A percentile compares a stretch with the other conserved stretches of the same genome.
These are phyloP conservation scores for Alloteropsis semialata DNA, from an alignment of 176 grass and related monocot genomes.

Conservation along the genomic window DNA sequence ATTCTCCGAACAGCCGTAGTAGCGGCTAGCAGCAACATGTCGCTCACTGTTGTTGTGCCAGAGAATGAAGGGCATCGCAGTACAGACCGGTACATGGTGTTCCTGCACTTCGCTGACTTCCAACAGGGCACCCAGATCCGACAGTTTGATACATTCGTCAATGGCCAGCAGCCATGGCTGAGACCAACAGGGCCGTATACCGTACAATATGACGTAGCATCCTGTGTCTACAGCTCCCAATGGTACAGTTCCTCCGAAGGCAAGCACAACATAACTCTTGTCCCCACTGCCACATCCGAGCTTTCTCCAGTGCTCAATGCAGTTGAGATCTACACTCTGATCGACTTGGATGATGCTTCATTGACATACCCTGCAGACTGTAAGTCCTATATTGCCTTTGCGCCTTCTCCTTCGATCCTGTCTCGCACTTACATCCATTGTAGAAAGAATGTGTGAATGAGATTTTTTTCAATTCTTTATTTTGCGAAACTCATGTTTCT, in stretches of 20 bases:
- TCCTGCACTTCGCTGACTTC: slow-evolving; percentile 13
- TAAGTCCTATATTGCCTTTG: too few relatives aligned
- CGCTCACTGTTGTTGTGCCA: not conserved
- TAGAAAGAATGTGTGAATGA: too few relatives aligned
- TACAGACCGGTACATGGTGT: not conserved
- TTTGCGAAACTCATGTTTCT: too few relatives aligned
- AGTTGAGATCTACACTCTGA: not conserved
- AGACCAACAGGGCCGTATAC: too few relatives aligned
- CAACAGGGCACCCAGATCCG: not conserved
- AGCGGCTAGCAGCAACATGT: not conserved
- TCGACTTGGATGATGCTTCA: not conserved
- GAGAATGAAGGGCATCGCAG: too few relatives aligned
- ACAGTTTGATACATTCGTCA: slow-evolving; percentile 11
- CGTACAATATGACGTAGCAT: too few relatives aligned
- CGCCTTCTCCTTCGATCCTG: not conserved
- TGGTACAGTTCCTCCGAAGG: not conserved
- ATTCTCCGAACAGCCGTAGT: not conserved
- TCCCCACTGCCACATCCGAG: not conserved
- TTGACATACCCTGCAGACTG: not conserved
- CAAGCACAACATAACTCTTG: not conserved
- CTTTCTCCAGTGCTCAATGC: slow-evolving; percentile 19
- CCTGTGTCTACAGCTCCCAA: not conserved
- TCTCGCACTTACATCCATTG: too few relatives aligned
- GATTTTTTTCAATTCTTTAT: too few relatives aligned
- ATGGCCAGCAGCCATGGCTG: not conserved